Evolutionary conservation across 352 stramenopile genomes (phyloP), one percentile per base, ranked within the genome.

Genomic region (Globisporangium alternatum): DNA sequence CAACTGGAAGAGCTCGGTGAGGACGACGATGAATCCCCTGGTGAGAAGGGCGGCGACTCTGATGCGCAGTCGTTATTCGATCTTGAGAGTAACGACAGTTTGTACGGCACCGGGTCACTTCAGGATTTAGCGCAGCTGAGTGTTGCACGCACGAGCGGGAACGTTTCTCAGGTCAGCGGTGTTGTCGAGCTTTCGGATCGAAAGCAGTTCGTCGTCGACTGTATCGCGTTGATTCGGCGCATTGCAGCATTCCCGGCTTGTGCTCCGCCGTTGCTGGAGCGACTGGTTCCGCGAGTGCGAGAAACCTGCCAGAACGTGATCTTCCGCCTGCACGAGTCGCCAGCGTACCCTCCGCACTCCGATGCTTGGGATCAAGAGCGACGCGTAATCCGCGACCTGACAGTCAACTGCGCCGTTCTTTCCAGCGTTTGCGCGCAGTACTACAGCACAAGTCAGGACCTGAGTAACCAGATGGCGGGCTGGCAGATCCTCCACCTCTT

Each of bases 201-300:
- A 6, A 89, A 91, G 22, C 77, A 89, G 60, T 90, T 91, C 59
- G 64, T 90, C 19, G 82, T 91, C 51, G 80, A 89, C 51, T 91
- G 82, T 53, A 78, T 91, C 58, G 80, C 82, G 8, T 64, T 91
- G 19, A 80, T 90, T 74, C 78, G 80, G 43, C 82, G 82, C 28
- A 90, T 91, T 57, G 80, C 78, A 3, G 75, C 78, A n/a, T 70
- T 90, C 15, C 77, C 81, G 30, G 71, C 74, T 0, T 90, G 81
- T 31, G 78, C 79, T 0, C 74, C 69, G 47, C 77, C 79, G 25
- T 58, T 90, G 17, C 64, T 90, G 8, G 76, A 87, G 28, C 66
- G 74, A 12, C 70, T 90, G 62, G 49, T 80, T 15, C 81, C 81
- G 31, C 62, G 62, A 3, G 82, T 91, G 13, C 75, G 87, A 56